Evolutionary conservation across 2,329 filamentous ascomycete genomes (phyloP).

Genomic region (Plenodomus tracheiphilus): DNA sequence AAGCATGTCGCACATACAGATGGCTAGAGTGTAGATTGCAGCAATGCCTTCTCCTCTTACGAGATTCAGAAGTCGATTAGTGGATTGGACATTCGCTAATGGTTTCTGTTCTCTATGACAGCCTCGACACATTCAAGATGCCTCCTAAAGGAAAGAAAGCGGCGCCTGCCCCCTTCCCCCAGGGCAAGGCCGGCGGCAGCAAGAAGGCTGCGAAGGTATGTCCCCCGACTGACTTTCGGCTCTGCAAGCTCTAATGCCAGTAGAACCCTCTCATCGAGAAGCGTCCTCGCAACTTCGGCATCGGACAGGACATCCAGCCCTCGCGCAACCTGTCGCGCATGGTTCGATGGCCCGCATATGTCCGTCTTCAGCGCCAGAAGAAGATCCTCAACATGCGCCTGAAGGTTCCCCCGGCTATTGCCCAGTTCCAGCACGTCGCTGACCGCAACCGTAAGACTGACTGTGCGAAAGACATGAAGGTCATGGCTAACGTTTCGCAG

Average conservation of each 20-base stretch:
- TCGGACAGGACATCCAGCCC: slow-evolving; percentile 84
- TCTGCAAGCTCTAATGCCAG: slow-evolving; percentile 23
- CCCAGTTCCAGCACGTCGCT: slow-evolving; percentile 96
- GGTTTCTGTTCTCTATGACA: slow-evolving; percentile 99
- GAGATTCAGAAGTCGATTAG: slow-evolving; percentile 57
- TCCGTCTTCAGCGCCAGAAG: slow-evolving; percentile 92
- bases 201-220: slow-evolving; percentile 98
- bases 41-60: slow-evolving; percentile 44
- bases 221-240: slow-evolving; percentile 28
- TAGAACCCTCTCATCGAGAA: slow-evolving; percentile 99
- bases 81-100: slow-evolving; percentile 84
- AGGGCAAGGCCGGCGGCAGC: slow-evolving; percentile 72
- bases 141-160: slow-evolving; percentile 95
- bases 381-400: slow-evolving; percentile 98
- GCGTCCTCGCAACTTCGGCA: slow-evolving; percentile 95
- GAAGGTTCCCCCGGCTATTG: slow-evolving; percentile 96
- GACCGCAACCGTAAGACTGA: slow-evolving; percentile 43
- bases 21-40: slow-evolving; percentile 45
- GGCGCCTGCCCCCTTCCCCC: slow-evolving; percentile 75
- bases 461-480: slow-evolving; percentile 70
- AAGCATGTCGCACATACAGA: slow-evolving; percentile 40
- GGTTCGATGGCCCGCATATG: slow-evolving; percentile 96
- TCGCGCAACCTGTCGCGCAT: slow-evolving; percentile 77
- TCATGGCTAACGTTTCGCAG: slow-evolving; percentile 47
- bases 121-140: slow-evolving; percentile 65